Evolutionary conservation across 305 asterid genomes (phyloP).

Genomic region (Fraxinus nigra): DNA sequence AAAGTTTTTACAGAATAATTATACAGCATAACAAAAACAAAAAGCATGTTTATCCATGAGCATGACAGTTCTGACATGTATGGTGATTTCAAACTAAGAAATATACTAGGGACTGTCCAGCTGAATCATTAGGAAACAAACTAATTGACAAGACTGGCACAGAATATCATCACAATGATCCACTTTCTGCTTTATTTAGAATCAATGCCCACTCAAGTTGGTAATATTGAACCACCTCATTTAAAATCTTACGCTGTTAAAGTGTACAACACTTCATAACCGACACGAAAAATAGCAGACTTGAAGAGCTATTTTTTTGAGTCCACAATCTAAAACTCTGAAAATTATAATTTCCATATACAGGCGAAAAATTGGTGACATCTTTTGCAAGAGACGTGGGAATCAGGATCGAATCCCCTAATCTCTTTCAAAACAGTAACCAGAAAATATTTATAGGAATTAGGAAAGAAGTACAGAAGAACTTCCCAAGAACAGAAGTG

Average conservation of each 20-base stretch:
- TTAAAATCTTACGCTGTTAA: not conserved
- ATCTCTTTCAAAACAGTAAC: not conserved
- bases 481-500: not conserved
- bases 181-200: not conserved
- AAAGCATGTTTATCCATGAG: not conserved
- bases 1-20: slow-evolving; percentile 20
- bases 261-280: not conserved
- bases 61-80: slow-evolving; percentile 11
- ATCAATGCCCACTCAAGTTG: not conserved
- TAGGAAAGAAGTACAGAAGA: not conserved
- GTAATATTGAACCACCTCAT: not conserved
- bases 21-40: slow-evolving; percentile 8
- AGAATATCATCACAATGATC: not conserved
- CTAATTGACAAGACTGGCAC: not conserved
- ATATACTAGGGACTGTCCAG: not conserved
- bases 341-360: not conserved
- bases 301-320: not conserved
- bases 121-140: slow-evolving; percentile 11
- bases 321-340: not conserved
- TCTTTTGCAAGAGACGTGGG: not conserved
- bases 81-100: slow-evolving; percentile 18
- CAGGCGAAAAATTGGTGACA: not conserved
- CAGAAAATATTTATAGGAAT: not conserved
- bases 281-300: not conserved
- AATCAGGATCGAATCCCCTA: not conserved